These are phyloP conservation scores for Neofusicoccum cordaticola DNA, from an alignment of 2,329 filamentous ascomycete species.

Conservation along the genomic window DNA sequence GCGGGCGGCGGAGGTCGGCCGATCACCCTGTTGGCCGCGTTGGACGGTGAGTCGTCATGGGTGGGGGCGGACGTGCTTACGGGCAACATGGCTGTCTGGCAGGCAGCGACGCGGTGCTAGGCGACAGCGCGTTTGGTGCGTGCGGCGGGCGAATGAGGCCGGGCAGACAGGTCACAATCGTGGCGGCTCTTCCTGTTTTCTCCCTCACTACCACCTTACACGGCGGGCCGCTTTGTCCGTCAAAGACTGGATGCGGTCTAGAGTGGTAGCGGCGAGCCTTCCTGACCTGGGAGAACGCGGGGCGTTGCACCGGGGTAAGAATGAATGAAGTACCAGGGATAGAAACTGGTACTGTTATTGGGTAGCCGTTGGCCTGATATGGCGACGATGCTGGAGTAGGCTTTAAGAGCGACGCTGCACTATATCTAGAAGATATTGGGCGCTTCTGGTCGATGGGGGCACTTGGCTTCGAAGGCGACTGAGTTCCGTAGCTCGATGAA, in stretches of 20 bases:
- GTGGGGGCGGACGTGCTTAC: not conserved
- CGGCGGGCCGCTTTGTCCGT: too few relatives aligned
- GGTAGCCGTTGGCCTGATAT: slow-evolving; percentile 31
- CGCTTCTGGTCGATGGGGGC: slow-evolving; percentile 38
- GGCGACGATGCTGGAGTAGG: slow-evolving; percentile 35
- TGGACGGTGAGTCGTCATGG: not conserved
- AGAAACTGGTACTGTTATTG: slow-evolving; percentile 31
- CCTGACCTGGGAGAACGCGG: slow-evolving; percentile 38
- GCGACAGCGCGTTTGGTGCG: not conserved
- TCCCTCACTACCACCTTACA: too few relatives aligned
- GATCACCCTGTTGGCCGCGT: not conserved
- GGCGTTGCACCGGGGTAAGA: slow-evolving; percentile 28
- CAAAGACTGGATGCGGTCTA: too few relatives aligned
- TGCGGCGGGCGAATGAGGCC: not conserved
- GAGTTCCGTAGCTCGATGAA: slow-evolving; percentile 23
- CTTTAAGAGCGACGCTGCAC: slow-evolving; percentile 31
- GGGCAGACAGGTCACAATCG: not conserved
- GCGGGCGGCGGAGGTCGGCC: not conserved
- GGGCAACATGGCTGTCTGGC: not conserved
- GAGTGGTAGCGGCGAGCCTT: slow-evolving; percentile 19
- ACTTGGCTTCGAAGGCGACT: slow-evolving; percentile 20
- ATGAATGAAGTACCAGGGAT: slow-evolving; percentile 50
- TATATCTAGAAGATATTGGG: slow-evolving; percentile 38
- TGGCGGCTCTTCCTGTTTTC: too few relatives aligned
- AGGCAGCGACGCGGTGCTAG: too few relatives aligned